phyloP scores from a whole-genome alignment of 345 rosid species.

The Brassica cretica region DNA sequence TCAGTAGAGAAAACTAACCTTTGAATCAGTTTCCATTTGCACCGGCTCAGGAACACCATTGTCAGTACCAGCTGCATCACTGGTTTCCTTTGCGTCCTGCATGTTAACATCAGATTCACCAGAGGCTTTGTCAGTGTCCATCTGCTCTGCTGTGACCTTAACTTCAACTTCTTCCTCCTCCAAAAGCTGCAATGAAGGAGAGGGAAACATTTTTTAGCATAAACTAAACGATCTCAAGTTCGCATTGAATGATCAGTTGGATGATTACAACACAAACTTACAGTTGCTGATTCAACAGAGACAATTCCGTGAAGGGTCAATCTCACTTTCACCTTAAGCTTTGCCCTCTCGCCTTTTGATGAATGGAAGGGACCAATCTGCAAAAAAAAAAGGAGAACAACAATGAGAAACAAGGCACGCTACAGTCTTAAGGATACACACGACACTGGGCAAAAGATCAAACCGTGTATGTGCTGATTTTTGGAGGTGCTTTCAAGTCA shows the following conservation, averaged over 20 bases:
- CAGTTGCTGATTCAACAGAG: constrained; percentile 82
- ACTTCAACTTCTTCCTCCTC: constrained; percentile 94
- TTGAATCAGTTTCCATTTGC: constrained; percentile 82
- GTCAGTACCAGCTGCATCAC: constrained; percentile 56
- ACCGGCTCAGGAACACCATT: constrained; percentile 75
- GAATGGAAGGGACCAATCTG: constrained; percentile 96
- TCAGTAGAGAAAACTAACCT: constrained; percentile 46
- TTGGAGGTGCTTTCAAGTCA: constrained; percentile 65
- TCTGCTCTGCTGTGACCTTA: constrained; percentile 56
- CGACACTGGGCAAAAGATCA: constrained; percentile 7
- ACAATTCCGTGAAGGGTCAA: constrained; percentile 85
- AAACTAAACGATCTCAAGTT: neutral
- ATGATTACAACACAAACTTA: constrained; percentile 37
- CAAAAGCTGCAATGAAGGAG: constrained; percentile 57
- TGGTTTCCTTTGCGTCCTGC: constrained; percentile 72
- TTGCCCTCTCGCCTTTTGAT: constrained; percentile 66
- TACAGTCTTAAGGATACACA: constrained; percentile 2
- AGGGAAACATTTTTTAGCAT: neutral
- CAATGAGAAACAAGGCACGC: constrained; percentile 13
- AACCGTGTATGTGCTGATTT: constrained; percentile 84
- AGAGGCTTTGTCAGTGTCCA: constrained; percentile 75
- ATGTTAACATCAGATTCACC: constrained; percentile 71
- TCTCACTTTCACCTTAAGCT: constrained; percentile 85
- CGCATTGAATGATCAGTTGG: neutral
- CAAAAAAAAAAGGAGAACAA: constrained; percentile 21